Base-by-base conservation (phyloP, 345 rosid genomes). In the Euphorbia pulcherrima region DNA sequence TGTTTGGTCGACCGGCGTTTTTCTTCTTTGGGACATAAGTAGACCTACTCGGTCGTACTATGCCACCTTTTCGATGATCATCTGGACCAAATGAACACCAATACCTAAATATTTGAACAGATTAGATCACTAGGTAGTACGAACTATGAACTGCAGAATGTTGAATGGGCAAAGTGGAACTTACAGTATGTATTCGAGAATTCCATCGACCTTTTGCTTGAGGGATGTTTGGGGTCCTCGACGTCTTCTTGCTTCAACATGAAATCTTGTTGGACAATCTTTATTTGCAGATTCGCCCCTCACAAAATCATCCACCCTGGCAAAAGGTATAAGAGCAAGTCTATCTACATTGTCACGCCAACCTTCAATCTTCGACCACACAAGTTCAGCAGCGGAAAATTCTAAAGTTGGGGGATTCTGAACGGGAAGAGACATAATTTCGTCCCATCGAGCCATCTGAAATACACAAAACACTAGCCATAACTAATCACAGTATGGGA, bases 31-130 rank as follows among this genome's bases (percentile, higher is more conserved):
- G 90, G 39, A 88, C 79, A 68, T 86, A 90, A 3, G 90, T 86
- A 72, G 72, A 88, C 85, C 97, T 80, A 69, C 99, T 91, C 26
- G 99, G 97, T 62, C 97, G 79, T 30, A 91, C 88, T 40, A 84
- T 54, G 63, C 97, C 92, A 40, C 99, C 97, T 75, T 83, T 89
- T 67, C 97, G 80, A 69, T 88, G 95, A 72, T 91, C 99, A 76
- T 93, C 96, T 44, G 99, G 96, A 28, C 97, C 99, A 82, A 89
- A 93, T 21, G 98, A 93, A 80, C 97, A 93, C 99, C 97, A 93
- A 77, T 93, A 93, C 88, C 97, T 93, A 80, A 64, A 73, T 64
- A 69, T 65, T 72, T 16, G 74, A 76, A 48, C 29, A 24, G 35
- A 71, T 21, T 55, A 74, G 50, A 17, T 71, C 26, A 33, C 37